Percentiles rank a stretch among this genome's conserved stretches.
These are phyloP conservation scores for Suillus weaverae DNA, from an alignment of 768 basidiomycete species.

Conservation along the genomic window DNA sequence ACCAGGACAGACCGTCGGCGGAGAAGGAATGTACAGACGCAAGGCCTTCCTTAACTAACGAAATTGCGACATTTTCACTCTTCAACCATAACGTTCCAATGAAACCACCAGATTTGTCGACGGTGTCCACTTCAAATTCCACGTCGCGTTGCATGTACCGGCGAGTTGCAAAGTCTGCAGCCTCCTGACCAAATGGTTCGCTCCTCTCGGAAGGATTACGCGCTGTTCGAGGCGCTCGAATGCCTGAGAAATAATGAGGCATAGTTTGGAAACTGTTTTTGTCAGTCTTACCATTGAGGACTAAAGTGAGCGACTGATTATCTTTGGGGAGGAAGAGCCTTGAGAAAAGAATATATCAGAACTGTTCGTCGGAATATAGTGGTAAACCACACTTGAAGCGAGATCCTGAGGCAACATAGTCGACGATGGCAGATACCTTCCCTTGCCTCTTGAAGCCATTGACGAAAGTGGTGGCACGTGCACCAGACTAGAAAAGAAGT, in stretches of 20 bases:
- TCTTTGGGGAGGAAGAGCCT: constrained; percentile 87
- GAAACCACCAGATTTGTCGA: constrained; percentile 95
- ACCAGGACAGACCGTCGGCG: constrained; percentile 79
- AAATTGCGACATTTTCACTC: constrained; percentile 80
- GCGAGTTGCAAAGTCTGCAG: constrained; percentile 74
- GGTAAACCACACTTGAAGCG: constrained; percentile 76
- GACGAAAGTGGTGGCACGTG: constrained; percentile 83
- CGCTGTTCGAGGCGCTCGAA: constrained; percentile 87
- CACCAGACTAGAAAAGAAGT: constrained; percentile 46
- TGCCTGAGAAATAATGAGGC: constrained; percentile 50
- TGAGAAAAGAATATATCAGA: constrained; percentile 9
- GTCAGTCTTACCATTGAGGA: constrained; percentile 67
- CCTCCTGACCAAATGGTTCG: constrained; percentile 86
- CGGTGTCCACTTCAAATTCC: constrained; percentile 86
- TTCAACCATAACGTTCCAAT: constrained; percentile 87
- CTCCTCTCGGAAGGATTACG: constrained; percentile 79
- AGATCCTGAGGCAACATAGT: constrained; percentile 92
- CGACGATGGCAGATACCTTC: constrained; percentile 80
- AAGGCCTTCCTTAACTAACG: constrained; percentile 83
- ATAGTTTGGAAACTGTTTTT: not conserved
- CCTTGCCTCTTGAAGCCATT: constrained; percentile 91
- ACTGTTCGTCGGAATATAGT: not conserved
- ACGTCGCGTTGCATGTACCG: constrained; percentile 93
- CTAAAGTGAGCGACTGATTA: constrained; percentile 90
- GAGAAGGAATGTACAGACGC: constrained; percentile 89